These are phyloP conservation scores for Paramecium primaurelia DNA, from an alignment of 73 alveolate species.

Conservation along the genomic window DNA sequence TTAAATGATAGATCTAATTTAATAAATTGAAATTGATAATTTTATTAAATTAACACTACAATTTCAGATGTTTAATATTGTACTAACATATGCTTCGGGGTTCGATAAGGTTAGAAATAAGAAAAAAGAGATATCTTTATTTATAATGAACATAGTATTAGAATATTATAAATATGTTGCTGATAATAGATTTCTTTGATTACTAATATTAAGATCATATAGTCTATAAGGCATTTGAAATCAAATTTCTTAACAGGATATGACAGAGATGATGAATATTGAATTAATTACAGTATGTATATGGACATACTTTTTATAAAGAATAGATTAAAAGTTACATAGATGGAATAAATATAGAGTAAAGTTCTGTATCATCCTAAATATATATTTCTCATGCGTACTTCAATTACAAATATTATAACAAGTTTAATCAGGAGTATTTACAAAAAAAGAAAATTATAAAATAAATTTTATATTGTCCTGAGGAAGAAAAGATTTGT, in stretches of 20 bases:
- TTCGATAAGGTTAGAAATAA: neutral
- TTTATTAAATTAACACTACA: neutral
- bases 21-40: neutral
- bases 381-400: neutral
- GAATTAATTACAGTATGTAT: neutral
- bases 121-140: neutral
- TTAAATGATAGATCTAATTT: neutral
- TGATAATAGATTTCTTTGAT: constrained; percentile 44
- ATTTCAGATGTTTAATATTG: neutral
- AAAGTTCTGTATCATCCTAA: constrained; percentile 22
- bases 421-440: neutral
- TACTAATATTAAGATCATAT: neutral
- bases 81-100: neutral
- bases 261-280: constrained; percentile 54
- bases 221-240: neutral
- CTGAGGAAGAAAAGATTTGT: neutral
- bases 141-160: constrained; percentile 22
- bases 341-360: neutral
- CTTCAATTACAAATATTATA: neutral
- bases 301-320: neutral
- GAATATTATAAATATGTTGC: constrained; percentile 28
- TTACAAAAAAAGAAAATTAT: neutral
- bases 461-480: neutral
- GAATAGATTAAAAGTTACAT: neutral
- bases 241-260: constrained; percentile 33